These are phyloP conservation scores for Aspergillus carbonarius DNA, from an alignment of 2,329 filamentous ascomycete species.

Conservation along the genomic window DNA sequence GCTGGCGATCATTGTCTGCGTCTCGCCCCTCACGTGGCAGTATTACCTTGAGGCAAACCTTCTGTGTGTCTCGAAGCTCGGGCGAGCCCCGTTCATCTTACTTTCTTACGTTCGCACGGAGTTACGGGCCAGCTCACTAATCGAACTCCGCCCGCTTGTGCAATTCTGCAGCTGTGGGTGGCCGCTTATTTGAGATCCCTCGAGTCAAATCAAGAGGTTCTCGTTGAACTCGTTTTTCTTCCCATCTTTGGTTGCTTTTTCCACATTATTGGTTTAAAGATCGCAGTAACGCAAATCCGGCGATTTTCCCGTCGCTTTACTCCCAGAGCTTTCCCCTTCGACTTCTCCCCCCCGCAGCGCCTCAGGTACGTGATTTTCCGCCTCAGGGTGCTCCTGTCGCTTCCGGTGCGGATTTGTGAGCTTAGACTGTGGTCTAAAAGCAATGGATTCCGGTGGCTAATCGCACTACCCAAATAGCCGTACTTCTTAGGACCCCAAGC, in stretches of 20 bases:
- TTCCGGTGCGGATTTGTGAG: constrained; percentile 19
- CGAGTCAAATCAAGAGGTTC: constrained; percentile 11
- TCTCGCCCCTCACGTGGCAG: constrained; percentile 19
- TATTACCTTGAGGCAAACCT: constrained; percentile 13
- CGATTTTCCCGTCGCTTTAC: background rate
- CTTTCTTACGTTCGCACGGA: constrained; percentile 5
- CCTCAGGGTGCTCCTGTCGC: constrained; percentile 9
- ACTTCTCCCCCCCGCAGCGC: background rate
- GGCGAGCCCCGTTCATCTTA: constrained; percentile 5
- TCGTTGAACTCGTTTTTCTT: background rate
- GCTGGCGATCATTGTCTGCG: constrained; percentile 14
- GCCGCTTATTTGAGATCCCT: constrained; percentile 19
- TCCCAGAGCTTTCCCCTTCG: background rate
- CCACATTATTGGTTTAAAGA: constrained; percentile 1
- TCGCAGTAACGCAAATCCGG: constrained; percentile 2
- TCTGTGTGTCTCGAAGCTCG: constrained; percentile 12
- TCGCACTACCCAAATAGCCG: constrained; percentile 27
- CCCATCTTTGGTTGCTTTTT: constrained; percentile 2
- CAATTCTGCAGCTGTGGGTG: constrained; percentile 18
- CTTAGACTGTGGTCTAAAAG: constrained; percentile 19
- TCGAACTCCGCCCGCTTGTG: constrained; percentile 15
- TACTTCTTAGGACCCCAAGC: constrained; percentile 22
- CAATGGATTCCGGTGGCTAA: constrained; percentile 28
- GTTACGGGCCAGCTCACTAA: constrained; percentile 12
- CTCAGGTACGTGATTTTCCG: constrained; percentile 16